Evolutionary conservation across 768 basidiomycete species (phyloP).

Genomic region (Sistotremastrum suecicum): DNA sequence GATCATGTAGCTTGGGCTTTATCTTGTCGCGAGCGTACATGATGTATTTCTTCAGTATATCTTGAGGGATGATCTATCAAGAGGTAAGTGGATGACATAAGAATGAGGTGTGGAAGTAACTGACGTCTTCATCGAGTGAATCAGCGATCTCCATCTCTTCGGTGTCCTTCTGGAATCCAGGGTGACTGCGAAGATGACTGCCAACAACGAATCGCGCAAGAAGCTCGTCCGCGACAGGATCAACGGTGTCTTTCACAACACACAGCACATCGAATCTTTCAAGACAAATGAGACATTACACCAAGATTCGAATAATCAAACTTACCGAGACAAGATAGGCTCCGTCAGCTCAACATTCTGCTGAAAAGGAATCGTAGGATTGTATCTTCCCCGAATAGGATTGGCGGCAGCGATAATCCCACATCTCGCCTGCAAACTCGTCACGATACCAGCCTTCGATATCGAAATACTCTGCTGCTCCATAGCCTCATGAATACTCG

Average conservation of each 20-base stretch:
- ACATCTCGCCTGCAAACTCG: conserved; percentile 94
- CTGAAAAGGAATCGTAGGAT: conserved; percentile 94
- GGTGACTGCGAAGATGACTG: conserved; percentile 88
- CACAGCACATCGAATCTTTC: conserved; percentile 97
- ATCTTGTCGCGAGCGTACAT: conserved; percentile 96
- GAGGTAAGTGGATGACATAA: background rate
- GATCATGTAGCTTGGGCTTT: conserved; percentile 81
- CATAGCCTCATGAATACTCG: conserved; percentile 99
- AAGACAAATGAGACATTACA: no score
- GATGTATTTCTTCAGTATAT: conserved; percentile 92
- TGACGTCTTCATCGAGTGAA: conserved; percentile 76
- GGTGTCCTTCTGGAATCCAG: conserved; percentile 70
- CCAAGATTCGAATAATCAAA: no score
- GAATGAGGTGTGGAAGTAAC: conserved; percentile 14
- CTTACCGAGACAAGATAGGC: conserved; percentile 91
- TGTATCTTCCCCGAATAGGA: conserved; percentile 93
- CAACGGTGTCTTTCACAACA: conserved; percentile 95
- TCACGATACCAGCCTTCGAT: conserved; percentile 97
- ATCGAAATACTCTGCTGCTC: conserved; percentile 99
- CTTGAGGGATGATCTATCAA: conserved; percentile 86
- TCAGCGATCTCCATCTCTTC: conserved; percentile 96
- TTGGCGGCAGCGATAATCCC: conserved; percentile 97
- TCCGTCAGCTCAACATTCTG: conserved; percentile 98
- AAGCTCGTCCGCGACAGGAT: conserved; percentile 93
- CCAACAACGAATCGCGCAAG: conserved; percentile 97